Base-by-base conservation (phyloP, 148 eudicot species). In the Camellia japonica region DNA sequence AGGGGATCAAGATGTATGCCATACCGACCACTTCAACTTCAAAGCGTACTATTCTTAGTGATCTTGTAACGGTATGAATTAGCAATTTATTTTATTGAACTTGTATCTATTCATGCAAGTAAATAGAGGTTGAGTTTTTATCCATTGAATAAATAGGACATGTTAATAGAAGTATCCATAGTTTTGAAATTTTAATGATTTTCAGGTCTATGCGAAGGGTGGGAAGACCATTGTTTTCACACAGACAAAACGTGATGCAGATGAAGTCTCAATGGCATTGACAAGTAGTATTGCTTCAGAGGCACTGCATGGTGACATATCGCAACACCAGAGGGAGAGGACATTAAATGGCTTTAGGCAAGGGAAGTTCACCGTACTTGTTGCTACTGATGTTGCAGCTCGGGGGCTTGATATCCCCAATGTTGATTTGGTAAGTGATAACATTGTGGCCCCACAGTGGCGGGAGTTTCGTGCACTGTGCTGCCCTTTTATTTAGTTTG, bases 381-480 rank as follows among this genome's bases (percentile, higher is more conserved):
- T 96, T 87, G 99, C 99, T 74, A 96, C 99, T 58, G 99, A 96
- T 81, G 99, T 96, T 83, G 99, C 99, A 70, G 87, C 99, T 77
- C 98, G 98, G 83, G 99, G 99, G 72, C 99, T 96, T 84, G 99
- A 96, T 83, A 96, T 96, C 75, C 99, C 99, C 9, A 89, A 96
- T 80, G 99, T 96, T 79, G 99, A 96, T 78, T 83, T 96, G 89
- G 99, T 96, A 81, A 87, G 97, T 86, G 12, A 44, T n/a, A 12
- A n/a, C 18, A 43, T 41, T 85, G n/a, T 30, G 38, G 38, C 38
- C 38, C 38, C 38, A 30, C 38, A 30, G 38, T 30, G 38, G 38
- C 38, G 38, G 38, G 38, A 30, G 38, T 30, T 30, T 30, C 38
- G 38, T 30, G 38, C 38, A 30, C 38, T 30, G 38, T 30, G 38